phyloP scores from a whole-genome alignment of 2,329 filamentous ascomycete genomes.

The Aureobasidium mangrovei region DNA sequence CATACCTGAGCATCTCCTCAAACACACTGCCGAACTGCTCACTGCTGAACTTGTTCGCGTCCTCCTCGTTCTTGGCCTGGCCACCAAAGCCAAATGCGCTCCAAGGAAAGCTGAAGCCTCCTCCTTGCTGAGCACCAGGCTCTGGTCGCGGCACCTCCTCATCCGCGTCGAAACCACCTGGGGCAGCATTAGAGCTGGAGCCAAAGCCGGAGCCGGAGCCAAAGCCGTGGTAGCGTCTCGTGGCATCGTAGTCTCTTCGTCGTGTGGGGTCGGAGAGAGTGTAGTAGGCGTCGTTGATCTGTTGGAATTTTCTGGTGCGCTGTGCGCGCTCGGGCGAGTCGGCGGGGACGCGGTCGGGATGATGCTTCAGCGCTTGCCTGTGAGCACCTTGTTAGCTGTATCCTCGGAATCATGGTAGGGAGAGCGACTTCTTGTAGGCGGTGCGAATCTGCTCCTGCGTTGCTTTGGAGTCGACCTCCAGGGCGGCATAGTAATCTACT shows the following conservation, averaged over 20 bases:
- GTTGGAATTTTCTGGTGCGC: constrained; percentile 82
- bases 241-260: constrained; percentile 74
- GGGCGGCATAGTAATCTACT: constrained; percentile 30
- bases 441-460: constrained; percentile 77
- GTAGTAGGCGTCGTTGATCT: constrained; percentile 89
- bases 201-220: constrained; percentile 22
- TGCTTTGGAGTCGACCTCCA: constrained; percentile 50
- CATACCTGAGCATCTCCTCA: constrained; percentile 41
- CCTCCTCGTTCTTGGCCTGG: constrained; percentile 37
- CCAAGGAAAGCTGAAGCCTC: constrained; percentile 51
- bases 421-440: constrained; percentile 71
- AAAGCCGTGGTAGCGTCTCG: constrained; percentile 52
- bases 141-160: constrained; percentile 40
- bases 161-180: constrained; percentile 38
- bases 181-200: constrained; percentile 32
- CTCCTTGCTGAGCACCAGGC: constrained; percentile 15
- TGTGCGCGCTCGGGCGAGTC: constrained; percentile 73
- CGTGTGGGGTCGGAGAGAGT: constrained; percentile 72
- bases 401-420: constrained; percentile 31
- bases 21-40: constrained; percentile 73
- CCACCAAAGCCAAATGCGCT: constrained; percentile 56
- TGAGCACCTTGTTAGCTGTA: constrained; percentile 52
- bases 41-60: constrained; percentile 46
- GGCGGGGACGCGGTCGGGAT: constrained; percentile 80
- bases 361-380: constrained; percentile 80